Base-by-base conservation (phyloP, 441 rosid species). In the Corymbia citriodora region DNA sequence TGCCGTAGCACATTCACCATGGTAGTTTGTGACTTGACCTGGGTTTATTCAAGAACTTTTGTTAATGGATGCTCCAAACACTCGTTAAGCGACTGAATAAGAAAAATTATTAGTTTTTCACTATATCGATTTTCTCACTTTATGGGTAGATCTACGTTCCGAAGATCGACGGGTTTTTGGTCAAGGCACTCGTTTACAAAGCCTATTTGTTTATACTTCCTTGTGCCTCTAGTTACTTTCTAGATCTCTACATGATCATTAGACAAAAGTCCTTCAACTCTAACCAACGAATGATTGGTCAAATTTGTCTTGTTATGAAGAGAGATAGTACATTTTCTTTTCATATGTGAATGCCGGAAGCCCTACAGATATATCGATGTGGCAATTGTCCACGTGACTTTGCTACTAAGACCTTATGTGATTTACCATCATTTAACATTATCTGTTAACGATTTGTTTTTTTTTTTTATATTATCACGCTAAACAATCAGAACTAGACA, bases 161-260 rank as follows among this genome's bases (percentile, higher is more conserved):
- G 21, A 36, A 31, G 19, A 33, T 17, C 1, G 1, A 68, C 9
- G 2, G 7, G 9, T 33, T 70, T 70, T 70, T 70, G 25, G 25
- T 18, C 1, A 6, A 68, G 23, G 7, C 2, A 16, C 0, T 68
- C 2, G 23, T 8, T 68, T 9, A 68, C 7, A 1, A 16, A 31
- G 45, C 36, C 79, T 8, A n/a, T 68, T 8, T 31, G 16, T 63
- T 4, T 16, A 61, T 7, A 63, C 17, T 63, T 63, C 14, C 7
- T 6, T 29, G 3, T 3, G 2, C 5, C 36, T 63, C 18, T n/a
- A 14, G 17, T 63, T n/a, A 14, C 72, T 63, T n/a, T 63, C 0
- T 9, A 9, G 3, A 31, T 31, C 23, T 68, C 7, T 33, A 31
- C 45, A 10, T 36, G 82, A 36, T 72, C 82, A 36, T 3, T 19